Conservation (phyloP, 1,284 basidiomycete species). For the Schizophyllum commune region DNA sequence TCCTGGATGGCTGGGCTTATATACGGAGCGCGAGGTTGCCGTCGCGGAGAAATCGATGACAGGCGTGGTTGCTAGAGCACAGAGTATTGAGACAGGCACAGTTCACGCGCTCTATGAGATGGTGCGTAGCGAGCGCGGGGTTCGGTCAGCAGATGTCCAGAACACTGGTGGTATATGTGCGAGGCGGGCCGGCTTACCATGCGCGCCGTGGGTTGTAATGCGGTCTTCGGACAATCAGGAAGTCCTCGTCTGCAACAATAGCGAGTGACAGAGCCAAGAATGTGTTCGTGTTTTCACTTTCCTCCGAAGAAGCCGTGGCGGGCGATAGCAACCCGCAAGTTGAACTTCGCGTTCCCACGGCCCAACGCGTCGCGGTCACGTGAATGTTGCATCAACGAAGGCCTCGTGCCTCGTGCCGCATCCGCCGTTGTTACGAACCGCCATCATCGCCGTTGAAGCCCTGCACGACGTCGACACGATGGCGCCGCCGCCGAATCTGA, state of each 20-base stretch:
- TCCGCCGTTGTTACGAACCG: not conserved
- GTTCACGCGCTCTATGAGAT: not conserved
- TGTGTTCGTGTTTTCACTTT: not conserved
- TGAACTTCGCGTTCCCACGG: not conserved
- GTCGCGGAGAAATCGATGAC: not conserved
- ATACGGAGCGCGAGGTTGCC: not conserved
- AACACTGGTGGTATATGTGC: not conserved
- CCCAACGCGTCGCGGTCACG: not conserved
- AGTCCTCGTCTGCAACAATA: not conserved
- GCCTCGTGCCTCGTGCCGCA: not conserved
- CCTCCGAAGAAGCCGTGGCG: too few relatives aligned
- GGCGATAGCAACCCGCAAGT: not conserved
- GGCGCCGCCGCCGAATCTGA: constrained; percentile 25
- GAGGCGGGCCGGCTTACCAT: not conserved
- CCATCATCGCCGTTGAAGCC: not conserved
- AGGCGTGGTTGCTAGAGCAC: not conserved
- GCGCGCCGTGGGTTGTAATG: not conserved
- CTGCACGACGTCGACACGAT: not conserved
- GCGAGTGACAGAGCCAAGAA: not conserved
- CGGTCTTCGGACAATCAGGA: not conserved
- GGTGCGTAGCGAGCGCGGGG: not conserved
- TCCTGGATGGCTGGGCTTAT: not conserved
- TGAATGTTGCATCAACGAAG: not conserved
- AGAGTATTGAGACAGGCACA: not conserved
- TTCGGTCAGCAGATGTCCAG: not conserved